phyloP scores from a whole-genome alignment of 2,329 filamentous ascomycete genomes.

The Ilyonectria mors-panacis region DNA sequence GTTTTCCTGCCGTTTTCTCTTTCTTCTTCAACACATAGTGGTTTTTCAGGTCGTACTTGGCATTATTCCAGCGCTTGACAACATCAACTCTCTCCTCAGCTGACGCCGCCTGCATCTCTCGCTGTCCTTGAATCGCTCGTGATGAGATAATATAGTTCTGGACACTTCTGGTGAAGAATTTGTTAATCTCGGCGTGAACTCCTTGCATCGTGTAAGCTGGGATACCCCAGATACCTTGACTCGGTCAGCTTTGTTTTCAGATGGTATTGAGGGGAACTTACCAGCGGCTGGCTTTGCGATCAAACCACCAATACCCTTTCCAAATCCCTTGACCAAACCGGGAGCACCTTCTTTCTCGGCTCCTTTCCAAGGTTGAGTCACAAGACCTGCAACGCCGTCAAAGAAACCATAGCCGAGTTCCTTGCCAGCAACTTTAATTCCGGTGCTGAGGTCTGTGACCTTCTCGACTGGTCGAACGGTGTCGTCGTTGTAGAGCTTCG shows the following conservation, averaged over 20 bases:
- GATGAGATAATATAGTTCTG: constrained; percentile 86
- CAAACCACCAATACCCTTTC: constrained; percentile 86
- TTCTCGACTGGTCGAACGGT: constrained; percentile 84
- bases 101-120: constrained; percentile 71
- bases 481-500: constrained; percentile 87
- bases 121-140: constrained; percentile 80
- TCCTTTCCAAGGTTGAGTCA: constrained; percentile 81
- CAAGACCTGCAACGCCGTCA: constrained; percentile 85
- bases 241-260: constrained; percentile 11
- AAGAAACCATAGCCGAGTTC: constrained; percentile 84
- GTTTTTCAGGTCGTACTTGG: constrained; percentile 72
- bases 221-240: constrained; percentile 74
- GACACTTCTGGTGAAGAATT: constrained; percentile 77
- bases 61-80: constrained; percentile 74
- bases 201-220: constrained; percentile 89
- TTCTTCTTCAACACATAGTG: constrained; percentile 69
- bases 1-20: constrained; percentile 57
- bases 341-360: constrained; percentile 62
- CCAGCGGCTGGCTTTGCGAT: constrained; percentile 87
- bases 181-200: constrained; percentile 82
- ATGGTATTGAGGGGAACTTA: constrained; percentile 54
- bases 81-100: constrained; percentile 75
- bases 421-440: constrained; percentile 83
- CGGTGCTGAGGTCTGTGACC: constrained; percentile 83
- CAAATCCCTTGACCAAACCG: constrained; percentile 84